Percentiles rank a stretch among this genome's conserved stretches.
phyloP scores from a whole-genome alignment of 257 asterid species.

The Voacanga thouarsii region DNA sequence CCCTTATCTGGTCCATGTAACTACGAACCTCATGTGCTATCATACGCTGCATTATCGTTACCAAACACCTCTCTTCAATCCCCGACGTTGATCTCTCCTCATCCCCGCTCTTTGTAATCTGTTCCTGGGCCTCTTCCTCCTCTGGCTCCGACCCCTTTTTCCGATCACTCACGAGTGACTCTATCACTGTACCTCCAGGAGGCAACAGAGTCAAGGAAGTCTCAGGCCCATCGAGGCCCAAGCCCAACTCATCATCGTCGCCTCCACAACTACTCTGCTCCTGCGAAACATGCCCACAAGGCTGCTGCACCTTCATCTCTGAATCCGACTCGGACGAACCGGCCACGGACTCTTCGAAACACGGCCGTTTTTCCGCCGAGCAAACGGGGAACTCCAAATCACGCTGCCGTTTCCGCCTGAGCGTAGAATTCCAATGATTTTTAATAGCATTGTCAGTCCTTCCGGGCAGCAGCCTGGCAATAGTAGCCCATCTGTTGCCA shows the following conservation, averaged over 20 bases:
- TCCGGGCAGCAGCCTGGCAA: slow-evolving; percentile 54
- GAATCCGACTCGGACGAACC: slow-evolving; percentile 31
- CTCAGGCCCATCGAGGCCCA: slow-evolving; percentile 38
- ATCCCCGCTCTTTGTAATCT: too few relatives aligned
- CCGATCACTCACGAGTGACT: slow-evolving; percentile 14
- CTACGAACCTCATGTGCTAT: slow-evolving; percentile 67
- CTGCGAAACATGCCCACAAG: slow-evolving; percentile 30
- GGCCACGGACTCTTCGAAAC: slow-evolving; percentile 24
- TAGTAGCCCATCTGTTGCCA: slow-evolving; percentile 67
- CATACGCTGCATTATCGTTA: slow-evolving; percentile 47
- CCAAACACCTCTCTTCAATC: slow-evolving; percentile 30
- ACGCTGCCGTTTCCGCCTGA: slow-evolving; percentile 32
- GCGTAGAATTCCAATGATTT: slow-evolving; percentile 66
- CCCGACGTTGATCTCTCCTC: slow-evolving; percentile 7
- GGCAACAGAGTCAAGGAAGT: slow-evolving; percentile 45
- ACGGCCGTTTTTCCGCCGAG: slow-evolving; percentile 20
- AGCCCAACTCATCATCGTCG: slow-evolving; percentile 21
- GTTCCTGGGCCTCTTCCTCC: neutral
- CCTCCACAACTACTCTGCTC: slow-evolving; percentile 42
- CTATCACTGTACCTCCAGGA: slow-evolving; percentile 24
- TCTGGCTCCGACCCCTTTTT: neutral
- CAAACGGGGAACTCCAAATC: neutral
- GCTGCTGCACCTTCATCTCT: slow-evolving; percentile 30
- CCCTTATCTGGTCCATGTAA: slow-evolving; percentile 45
- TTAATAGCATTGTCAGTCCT: slow-evolving; percentile 66